phyloP scores from a whole-genome alignment of 805 yeast species.

The Saccharomycopsis capsularis region DNA sequence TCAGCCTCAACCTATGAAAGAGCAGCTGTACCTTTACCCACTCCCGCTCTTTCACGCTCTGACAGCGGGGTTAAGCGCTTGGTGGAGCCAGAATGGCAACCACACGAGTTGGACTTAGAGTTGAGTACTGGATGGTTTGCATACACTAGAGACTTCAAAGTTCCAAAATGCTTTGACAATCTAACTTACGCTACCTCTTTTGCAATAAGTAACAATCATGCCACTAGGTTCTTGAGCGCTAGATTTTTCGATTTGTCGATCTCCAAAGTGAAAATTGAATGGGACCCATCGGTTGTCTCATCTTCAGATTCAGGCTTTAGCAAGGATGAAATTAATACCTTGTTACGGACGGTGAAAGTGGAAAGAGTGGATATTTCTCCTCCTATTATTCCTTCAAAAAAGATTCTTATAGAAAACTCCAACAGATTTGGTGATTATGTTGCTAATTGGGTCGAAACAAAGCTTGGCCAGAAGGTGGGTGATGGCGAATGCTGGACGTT shows the following conservation, averaged over 20 bases:
- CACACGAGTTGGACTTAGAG: conserved; percentile 38
- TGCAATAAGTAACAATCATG: conserved; percentile 27
- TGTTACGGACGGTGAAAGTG: conserved; percentile 26
- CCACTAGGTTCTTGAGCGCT: conserved; percentile 31
- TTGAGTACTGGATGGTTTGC: conserved; percentile 43
- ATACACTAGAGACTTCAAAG: conserved; percentile 14
- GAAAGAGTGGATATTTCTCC: conserved; percentile 36
- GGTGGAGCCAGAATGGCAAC: conserved; percentile 23
- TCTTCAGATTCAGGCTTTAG: no score
- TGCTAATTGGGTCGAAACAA: conserved; percentile 48
- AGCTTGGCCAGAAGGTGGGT: conserved; percentile 42
- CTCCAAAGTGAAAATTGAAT: conserved; percentile 30
- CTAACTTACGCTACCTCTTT: conserved; percentile 30
- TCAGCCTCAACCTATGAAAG: background rate
- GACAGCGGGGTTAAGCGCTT: no score
- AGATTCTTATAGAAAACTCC: conserved; percentile 30
- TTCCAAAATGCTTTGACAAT: conserved; percentile 35
- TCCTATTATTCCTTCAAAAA: conserved; percentile 32
- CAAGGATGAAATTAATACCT: conserved; percentile 5
- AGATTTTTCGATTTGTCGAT: conserved; percentile 39
- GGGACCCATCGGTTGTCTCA: conserved; percentile 34
- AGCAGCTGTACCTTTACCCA: background rate
- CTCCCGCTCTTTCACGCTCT: background rate
- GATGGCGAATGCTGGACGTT: conserved; percentile 59
- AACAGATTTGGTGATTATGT: conserved; percentile 43